Conservation (phyloP, 768 basidiomycete genomes). For the Mrakia blollopis region DNA sequence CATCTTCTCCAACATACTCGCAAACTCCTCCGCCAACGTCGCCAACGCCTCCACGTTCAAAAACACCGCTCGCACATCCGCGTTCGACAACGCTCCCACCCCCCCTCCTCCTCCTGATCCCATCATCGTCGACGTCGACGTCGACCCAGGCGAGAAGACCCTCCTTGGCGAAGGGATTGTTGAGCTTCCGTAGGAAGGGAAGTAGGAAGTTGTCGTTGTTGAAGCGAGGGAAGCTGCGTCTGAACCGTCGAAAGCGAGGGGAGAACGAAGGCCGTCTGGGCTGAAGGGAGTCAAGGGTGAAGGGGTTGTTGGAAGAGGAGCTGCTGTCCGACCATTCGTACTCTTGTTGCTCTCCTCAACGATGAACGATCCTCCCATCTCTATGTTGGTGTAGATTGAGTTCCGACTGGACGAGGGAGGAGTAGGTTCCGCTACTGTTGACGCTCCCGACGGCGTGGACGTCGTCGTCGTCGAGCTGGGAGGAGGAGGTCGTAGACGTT, state of each 20-base stretch:
- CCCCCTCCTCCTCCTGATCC: neutral
- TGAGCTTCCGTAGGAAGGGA: conserved; percentile 9
- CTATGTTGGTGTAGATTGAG: neutral
- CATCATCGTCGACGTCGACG: no score
- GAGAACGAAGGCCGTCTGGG: neutral
- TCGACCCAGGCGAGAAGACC: conserved; percentile 24
- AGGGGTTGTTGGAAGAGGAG: no score
- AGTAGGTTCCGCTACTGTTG: neutral
- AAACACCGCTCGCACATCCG: conserved; percentile 43
- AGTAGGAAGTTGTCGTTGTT: conserved; percentile 20
- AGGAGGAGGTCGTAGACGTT: conserved; percentile 35
- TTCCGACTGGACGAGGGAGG: conserved; percentile 1
- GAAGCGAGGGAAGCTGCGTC: conserved; percentile 22
- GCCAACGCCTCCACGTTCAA: conserved; percentile 44
- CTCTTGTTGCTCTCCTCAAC: neutral
- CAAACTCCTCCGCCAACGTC: conserved; percentile 41
- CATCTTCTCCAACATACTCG: conserved; percentile 38
- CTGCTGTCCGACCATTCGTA: neutral
- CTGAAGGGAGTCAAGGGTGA: neutral
- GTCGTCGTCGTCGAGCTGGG: neutral
- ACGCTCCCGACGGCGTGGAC: neutral
- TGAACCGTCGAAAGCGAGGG: neutral
- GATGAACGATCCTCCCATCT: neutral
- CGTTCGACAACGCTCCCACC: conserved; percentile 35
- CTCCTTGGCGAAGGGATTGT: conserved; percentile 31